A percentile compares a stretch with the other conserved stretches of the same genome.
Conservation (phyloP, 169 alveolate genomes). For the Plasmodium coatneyi region DNA sequence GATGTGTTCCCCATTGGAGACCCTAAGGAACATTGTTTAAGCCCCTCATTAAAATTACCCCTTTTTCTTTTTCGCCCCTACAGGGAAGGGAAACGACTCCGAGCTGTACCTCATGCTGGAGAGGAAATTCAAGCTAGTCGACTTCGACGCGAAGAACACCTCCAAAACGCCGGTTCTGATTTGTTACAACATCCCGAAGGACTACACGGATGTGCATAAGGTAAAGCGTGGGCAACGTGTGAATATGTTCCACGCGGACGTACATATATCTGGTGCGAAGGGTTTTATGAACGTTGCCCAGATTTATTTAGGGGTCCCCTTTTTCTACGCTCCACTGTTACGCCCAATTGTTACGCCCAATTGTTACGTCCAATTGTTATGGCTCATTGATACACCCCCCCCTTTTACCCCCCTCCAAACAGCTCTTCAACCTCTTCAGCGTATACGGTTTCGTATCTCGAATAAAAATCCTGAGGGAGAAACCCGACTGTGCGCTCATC, state of each 20-base stretch:
- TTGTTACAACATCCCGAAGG: slow-evolving; percentile 80
- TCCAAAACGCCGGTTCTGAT: slow-evolving; percentile 83
- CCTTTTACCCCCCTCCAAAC: slow-evolving; percentile 5
- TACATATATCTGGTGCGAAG: not conserved
- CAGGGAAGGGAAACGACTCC: slow-evolving; percentile 39
- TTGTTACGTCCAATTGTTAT: not conserved
- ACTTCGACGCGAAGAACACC: slow-evolving; percentile 76
- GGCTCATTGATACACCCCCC: not conserved
- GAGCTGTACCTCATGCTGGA: slow-evolving; percentile 72
- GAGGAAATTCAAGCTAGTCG: slow-evolving; percentile 72
- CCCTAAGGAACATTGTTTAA: not conserved
- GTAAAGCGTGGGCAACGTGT: slow-evolving; percentile 5
- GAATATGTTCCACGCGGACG: not conserved
- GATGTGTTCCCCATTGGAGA: not conserved
- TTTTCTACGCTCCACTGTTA: not conserved
- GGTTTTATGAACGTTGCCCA: not conserved
- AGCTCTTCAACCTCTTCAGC: slow-evolving; percentile 82
- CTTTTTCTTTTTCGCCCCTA: not conserved
- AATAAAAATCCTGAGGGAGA: slow-evolving; percentile 80
- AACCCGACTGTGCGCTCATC: slow-evolving; percentile 83
- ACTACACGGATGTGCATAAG: slow-evolving; percentile 77
- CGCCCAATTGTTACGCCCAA: not conserved
- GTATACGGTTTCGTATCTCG: slow-evolving; percentile 80
- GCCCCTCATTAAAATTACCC: not conserved
- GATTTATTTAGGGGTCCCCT: not conserved